phyloP scores from a whole-genome alignment of 192 early-diverging fungal genomes.

The Gonapodya sp. region DNA sequence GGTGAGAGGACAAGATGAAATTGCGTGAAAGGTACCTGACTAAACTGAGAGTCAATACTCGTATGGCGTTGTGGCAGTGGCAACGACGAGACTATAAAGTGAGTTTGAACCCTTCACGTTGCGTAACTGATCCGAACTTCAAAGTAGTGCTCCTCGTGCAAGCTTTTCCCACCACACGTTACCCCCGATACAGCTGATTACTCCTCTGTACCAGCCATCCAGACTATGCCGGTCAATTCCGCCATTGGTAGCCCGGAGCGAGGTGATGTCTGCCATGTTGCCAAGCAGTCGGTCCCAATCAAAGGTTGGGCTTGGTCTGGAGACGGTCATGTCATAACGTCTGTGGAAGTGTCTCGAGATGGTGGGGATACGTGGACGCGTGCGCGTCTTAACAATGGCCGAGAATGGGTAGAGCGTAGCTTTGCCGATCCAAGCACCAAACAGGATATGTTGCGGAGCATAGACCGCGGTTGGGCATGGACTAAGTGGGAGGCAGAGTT shows the following conservation, averaged over 20 bases:
- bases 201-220: neutral
- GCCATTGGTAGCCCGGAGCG: neutral
- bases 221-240: neutral
- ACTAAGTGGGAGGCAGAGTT: neutral
- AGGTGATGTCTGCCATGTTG: neutral
- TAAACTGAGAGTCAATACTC: neutral
- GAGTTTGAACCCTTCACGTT: neutral
- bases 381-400: neutral
- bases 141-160: neutral
- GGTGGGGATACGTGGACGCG: neutral
- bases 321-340: neutral
- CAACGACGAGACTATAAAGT: conserved; percentile 7
- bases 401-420: neutral
- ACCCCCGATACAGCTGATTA: neutral
- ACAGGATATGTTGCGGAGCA: neutral
- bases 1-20: no score
- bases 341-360: neutral
- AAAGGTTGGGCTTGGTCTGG: conserved; percentile 1
- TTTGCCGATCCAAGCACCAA: neutral
- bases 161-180: neutral
- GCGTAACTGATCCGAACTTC: neutral
- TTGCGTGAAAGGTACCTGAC: neutral
- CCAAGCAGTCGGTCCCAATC: neutral
- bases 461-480: neutral
- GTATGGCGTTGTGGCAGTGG: neutral